Conservation (phyloP, 352 stramenopile species). For the Peronospora farinosa region DNA sequence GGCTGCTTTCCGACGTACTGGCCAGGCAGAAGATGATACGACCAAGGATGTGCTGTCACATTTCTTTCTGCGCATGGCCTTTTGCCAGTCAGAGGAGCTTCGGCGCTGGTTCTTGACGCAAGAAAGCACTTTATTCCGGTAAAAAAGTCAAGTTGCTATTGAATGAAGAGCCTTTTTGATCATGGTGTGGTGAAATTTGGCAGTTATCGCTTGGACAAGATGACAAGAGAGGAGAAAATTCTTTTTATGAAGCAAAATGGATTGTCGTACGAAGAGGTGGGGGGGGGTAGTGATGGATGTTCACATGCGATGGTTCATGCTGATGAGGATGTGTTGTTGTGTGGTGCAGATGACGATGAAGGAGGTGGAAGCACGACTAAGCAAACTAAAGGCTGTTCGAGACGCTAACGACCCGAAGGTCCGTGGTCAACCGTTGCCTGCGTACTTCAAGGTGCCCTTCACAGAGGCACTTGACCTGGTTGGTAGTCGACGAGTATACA, state of each 20-base stretch:
- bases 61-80: slow-evolving; percentile 96
- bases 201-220: slow-evolving; percentile 84
- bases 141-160: slow-evolving; percentile 1
- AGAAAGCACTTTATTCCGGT: slow-evolving; percentile 92
- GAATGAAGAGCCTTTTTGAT: slow-evolving; percentile 1
- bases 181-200: slow-evolving; percentile 10
- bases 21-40: slow-evolving; percentile 57
- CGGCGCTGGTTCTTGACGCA: slow-evolving; percentile 96
- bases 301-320: not conserved
- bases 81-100: slow-evolving; percentile 96
- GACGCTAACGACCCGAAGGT: slow-evolving; percentile 51
- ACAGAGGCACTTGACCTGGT: slow-evolving; percentile 92
- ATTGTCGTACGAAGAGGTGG: slow-evolving; percentile 66
- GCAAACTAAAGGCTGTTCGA: slow-evolving; percentile 65
- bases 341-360: slow-evolving; percentile 39
- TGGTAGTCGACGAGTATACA: slow-evolving; percentile 86
- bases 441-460: slow-evolving; percentile 97
- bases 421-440: slow-evolving; percentile 41
- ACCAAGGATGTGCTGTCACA: slow-evolving; percentile 93
- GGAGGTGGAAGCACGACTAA: slow-evolving; percentile 57
- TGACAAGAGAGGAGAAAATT: slow-evolving; percentile 82
- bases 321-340: not conserved
- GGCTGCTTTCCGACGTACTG: slow-evolving; percentile 28
- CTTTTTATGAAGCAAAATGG: slow-evolving; percentile 85
- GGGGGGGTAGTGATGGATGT: not conserved